phyloP scores from a whole-genome alignment of 2,329 filamentous ascomycete species.

The Pseudocercospora pini-densiflorae region DNA sequence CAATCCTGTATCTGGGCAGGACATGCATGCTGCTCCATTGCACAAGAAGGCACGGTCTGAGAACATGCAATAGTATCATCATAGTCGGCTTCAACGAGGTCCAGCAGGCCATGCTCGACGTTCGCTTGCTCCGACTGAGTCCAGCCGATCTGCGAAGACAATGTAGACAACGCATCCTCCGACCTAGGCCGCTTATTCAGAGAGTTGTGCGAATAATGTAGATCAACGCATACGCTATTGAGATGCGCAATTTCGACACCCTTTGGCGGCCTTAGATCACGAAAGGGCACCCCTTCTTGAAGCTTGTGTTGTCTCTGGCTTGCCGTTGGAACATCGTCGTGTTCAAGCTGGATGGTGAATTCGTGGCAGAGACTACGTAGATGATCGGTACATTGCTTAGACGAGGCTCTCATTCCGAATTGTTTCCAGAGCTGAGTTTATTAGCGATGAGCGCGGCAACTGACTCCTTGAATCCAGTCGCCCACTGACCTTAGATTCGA shows the following conservation, averaged over 20 bases:
- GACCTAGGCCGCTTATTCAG: slow-evolving; percentile 3
- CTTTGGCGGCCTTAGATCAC: slow-evolving; percentile 25
- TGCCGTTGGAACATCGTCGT: slow-evolving; percentile 24
- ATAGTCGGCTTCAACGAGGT: background rate
- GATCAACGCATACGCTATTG: slow-evolving; percentile 36
- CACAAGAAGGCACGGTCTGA: background rate
- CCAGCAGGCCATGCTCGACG: background rate
- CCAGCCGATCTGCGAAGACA: background rate
- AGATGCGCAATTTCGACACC: slow-evolving; percentile 18
- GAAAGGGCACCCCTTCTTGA: slow-evolving; percentile 28
- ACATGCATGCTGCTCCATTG: background rate
- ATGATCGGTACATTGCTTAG: slow-evolving; percentile 23
- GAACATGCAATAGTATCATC: background rate
- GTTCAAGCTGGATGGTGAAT: slow-evolving; percentile 31
- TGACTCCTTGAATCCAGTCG: background rate
- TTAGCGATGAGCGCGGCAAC: background rate
- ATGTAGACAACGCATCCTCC: background rate
- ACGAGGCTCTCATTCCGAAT: slow-evolving; percentile 18
- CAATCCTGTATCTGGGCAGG: background rate
- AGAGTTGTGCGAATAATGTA: slow-evolving; percentile 24
- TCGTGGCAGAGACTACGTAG: background rate
- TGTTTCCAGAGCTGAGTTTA: slow-evolving; percentile 30
- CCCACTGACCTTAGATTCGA: slow-evolving; percentile 15
- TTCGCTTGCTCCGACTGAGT: background rate
- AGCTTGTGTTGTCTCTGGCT: slow-evolving; percentile 28